Percentiles rank a stretch among this genome's conserved stretches.
These are phyloP conservation scores for Fistulinella prunicolor DNA, from an alignment of 768 basidiomycete genomes.

Conservation along the genomic window DNA sequence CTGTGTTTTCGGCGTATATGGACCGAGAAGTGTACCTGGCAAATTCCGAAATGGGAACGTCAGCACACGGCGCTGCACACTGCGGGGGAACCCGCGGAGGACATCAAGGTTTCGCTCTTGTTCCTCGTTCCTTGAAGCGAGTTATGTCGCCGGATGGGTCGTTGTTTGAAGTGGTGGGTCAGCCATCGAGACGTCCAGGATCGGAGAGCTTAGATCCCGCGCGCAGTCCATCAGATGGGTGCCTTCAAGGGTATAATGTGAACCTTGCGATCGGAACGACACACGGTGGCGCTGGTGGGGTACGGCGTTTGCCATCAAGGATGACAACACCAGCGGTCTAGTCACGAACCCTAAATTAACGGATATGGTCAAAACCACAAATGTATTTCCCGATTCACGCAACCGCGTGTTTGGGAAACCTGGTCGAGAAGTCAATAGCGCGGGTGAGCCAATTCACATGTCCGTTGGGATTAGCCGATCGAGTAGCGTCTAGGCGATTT, in stretches of 20 bases:
- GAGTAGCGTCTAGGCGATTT: constrained; percentile 17
- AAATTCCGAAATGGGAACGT: constrained; percentile 14
- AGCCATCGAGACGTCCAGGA: neutral
- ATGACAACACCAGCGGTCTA: constrained; percentile 11
- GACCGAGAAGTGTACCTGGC: neutral
- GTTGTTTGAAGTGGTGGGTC: neutral
- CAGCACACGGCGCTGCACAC: constrained; percentile 17
- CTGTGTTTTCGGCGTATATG: neutral
- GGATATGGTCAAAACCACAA: constrained; percentile 27
- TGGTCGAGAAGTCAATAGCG: constrained; percentile 17
- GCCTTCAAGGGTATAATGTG: constrained; percentile 13
- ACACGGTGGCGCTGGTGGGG: constrained; percentile 13
- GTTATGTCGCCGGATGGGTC: neutral
- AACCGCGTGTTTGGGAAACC: constrained; percentile 22
- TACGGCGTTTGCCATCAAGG: constrained; percentile 21
- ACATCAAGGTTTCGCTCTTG: constrained; percentile 2
- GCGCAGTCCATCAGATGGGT: constrained; percentile 14
- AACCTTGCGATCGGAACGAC: constrained; percentile 11
- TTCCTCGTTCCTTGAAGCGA: constrained; percentile 7
- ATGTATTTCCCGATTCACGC: constrained; percentile 25
- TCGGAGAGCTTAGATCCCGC: constrained; percentile 23
- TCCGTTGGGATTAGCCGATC: constrained; percentile 14
- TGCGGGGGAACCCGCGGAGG: constrained; percentile 29
- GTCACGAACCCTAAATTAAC: constrained; percentile 30
- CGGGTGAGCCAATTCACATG: constrained; percentile 8